These are phyloP conservation scores for Penicillium sp. DNA, from an alignment of 2,329 filamentous ascomycete species.

Conservation along the genomic window DNA sequence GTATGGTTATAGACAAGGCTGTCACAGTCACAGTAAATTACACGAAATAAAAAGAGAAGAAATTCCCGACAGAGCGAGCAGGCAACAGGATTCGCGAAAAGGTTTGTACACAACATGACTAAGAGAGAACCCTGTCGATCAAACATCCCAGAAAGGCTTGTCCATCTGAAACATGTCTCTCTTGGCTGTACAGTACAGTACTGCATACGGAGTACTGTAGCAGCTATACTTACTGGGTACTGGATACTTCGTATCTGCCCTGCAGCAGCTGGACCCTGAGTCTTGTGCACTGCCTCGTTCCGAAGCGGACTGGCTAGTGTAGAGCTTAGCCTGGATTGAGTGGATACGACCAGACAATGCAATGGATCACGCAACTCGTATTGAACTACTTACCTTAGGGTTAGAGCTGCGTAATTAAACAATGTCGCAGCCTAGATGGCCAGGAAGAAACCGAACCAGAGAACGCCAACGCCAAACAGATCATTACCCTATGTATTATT, in stretches of 20 bases:
- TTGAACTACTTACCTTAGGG: too few relatives aligned
- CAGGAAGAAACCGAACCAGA: too few relatives aligned
- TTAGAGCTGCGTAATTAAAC: too few relatives aligned
- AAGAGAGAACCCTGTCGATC: slow-evolving; percentile 28
- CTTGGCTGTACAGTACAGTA: neutral
- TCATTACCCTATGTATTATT: too few relatives aligned
- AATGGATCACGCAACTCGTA: too few relatives aligned
- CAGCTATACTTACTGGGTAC: too few relatives aligned
- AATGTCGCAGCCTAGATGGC: too few relatives aligned
- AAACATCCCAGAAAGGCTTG: slow-evolving; percentile 27
- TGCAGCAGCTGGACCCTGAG: too few relatives aligned
- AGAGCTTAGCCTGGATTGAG: neutral
- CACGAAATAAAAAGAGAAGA: neutral
- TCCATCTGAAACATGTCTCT: slow-evolving; percentile 28
- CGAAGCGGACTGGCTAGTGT: neutral
- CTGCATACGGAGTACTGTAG: too few relatives aligned
- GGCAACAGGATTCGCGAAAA: slow-evolving; percentile 34
- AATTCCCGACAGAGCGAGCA: slow-evolving; percentile 10
- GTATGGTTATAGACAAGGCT: too few relatives aligned
- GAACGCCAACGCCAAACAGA: too few relatives aligned
- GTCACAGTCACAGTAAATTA: neutral
- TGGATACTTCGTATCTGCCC: too few relatives aligned
- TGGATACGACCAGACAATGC: neutral
- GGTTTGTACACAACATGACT: neutral
- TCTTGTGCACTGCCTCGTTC: neutral